Conservation (phyloP, 1,284 basidiomycete species). For the Mycosarcoma mackinlayi region DNA sequence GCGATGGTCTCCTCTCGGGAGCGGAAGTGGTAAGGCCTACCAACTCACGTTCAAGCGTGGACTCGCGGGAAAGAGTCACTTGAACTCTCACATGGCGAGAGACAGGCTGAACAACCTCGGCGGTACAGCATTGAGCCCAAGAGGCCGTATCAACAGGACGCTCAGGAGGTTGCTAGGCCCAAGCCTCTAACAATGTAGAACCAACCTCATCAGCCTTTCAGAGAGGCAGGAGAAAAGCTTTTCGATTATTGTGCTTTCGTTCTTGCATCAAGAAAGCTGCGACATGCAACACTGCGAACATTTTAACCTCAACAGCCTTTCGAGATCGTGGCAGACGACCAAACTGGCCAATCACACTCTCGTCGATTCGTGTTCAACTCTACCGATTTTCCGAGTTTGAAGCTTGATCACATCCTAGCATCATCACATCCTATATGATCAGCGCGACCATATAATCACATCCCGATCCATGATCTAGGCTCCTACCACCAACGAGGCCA, state of each 20-base stretch:
- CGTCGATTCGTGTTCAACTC: too few species aligned
- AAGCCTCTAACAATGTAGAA: slow-evolving; percentile 21
- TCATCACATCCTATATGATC: not conserved
- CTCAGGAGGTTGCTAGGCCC: slow-evolving; percentile 58
- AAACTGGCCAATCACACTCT: not conserved
- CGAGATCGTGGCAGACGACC: not conserved
- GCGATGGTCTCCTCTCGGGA: slow-evolving; percentile 53
- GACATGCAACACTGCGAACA: too few species aligned
- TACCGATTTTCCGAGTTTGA: too few species aligned
- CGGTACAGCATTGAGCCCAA: slow-evolving; percentile 42
- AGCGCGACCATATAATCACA: too few species aligned
- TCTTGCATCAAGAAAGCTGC: not conserved
- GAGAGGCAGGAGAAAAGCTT: too few species aligned
- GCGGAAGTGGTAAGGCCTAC: slow-evolving; percentile 47
- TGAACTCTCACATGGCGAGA: slow-evolving; percentile 61
- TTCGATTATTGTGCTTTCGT: too few species aligned
- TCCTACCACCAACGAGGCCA: not conserved
- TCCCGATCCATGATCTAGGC: not conserved
- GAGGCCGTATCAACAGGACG: slow-evolving; percentile 49
- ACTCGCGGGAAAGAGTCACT: slow-evolving; percentile 53
- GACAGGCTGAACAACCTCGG: slow-evolving; percentile 53
- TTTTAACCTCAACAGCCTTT: not conserved
- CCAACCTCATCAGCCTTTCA: too few species aligned
- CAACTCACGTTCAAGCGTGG: slow-evolving; percentile 54
- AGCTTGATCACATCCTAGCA: not conserved